phyloP scores from a whole-genome alignment of 768 basidiomycete genomes.

The Clitopilus passeckerianus region DNA sequence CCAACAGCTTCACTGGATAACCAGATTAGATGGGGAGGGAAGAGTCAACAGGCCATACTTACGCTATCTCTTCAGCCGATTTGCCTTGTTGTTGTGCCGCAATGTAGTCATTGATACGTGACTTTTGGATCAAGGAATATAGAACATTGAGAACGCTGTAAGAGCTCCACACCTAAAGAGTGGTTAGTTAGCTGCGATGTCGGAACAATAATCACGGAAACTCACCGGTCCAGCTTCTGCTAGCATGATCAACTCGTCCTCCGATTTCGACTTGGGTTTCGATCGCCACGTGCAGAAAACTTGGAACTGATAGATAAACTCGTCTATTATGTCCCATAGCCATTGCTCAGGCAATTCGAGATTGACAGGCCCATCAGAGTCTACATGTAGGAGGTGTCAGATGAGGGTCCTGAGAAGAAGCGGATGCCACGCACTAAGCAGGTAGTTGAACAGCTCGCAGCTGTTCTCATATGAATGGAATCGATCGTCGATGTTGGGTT shows the following conservation, averaged over 20 bases:
- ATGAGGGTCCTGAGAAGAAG: background rate
- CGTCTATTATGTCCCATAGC: constrained; percentile 97
- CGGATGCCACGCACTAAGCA: constrained; percentile 64
- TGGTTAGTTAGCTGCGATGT: background rate
- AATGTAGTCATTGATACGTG: constrained; percentile 91
- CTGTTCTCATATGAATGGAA: constrained; percentile 98
- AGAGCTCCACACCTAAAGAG: constrained; percentile 83
- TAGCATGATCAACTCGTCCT: constrained; percentile 83
- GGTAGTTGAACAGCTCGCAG: constrained; percentile 97
- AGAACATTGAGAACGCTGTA: constrained; percentile 98
- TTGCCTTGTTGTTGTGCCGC: constrained; percentile 77
- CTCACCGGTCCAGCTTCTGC: constrained; percentile 65
- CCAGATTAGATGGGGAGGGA: too few relatives aligned
- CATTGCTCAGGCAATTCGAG: constrained; percentile 95
- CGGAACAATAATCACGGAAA: constrained; percentile 6
- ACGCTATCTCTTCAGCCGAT: constrained; percentile 81
- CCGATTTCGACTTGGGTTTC: constrained; percentile 78
- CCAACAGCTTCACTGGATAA: constrained; percentile 70
- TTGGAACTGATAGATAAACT: constrained; percentile 98
- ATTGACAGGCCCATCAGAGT: constrained; percentile 91
- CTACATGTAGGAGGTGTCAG: constrained; percentile 28
- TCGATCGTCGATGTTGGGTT: constrained; percentile 94
- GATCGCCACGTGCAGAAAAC: constrained; percentile 92
- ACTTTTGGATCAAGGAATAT: constrained; percentile 98
- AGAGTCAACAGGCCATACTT: constrained; percentile 20